phyloP scores from a whole-genome alignment of 2,329 filamentous ascomycete species.

The Ambrosiella xylebori region DNA sequence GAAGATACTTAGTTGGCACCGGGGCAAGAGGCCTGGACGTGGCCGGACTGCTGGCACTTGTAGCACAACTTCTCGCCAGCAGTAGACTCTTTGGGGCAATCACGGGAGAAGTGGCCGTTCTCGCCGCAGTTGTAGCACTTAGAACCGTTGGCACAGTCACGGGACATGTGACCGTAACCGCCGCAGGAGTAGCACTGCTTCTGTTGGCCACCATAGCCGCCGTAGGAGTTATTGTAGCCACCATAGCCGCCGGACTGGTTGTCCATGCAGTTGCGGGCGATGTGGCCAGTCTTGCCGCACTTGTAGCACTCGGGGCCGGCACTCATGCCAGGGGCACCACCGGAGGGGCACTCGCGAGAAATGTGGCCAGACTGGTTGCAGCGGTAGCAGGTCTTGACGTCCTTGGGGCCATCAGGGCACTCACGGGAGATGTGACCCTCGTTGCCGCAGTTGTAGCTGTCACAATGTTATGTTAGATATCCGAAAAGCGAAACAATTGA shows the following conservation, averaged over 20 bases:
- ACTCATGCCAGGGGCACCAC: slow-evolving; percentile 19
- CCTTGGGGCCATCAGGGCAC: slow-evolving; percentile 76
- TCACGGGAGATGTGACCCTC: slow-evolving; percentile 79
- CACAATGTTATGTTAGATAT: slow-evolving; percentile 23
- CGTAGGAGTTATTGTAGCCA: slow-evolving; percentile 28
- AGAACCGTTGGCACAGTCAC: slow-evolving; percentile 96
- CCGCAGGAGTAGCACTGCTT: slow-evolving; percentile 98
- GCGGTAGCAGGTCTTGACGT: slow-evolving; percentile 62
- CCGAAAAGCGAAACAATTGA: not conserved
- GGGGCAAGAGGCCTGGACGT: slow-evolving; percentile 88
- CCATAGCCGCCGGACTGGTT: slow-evolving; percentile 34
- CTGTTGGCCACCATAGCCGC: slow-evolving; percentile 30
- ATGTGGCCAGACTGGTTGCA: slow-evolving; percentile 78
- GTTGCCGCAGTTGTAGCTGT: slow-evolving; percentile 56
- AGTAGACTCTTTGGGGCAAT: slow-evolving; percentile 84
- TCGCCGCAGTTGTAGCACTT: slow-evolving; percentile 99
- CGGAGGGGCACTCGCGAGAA: slow-evolving; percentile 64
- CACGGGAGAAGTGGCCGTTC: slow-evolving; percentile 84
- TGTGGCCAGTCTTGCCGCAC: slow-evolving; percentile 92
- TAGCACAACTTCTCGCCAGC: slow-evolving; percentile 92
- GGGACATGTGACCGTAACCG: slow-evolving; percentile 90
- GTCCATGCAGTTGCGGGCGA: slow-evolving; percentile 77
- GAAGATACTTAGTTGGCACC: slow-evolving; percentile 39
- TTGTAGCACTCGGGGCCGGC: slow-evolving; percentile 76
- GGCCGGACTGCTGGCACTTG: slow-evolving; percentile 72